These are phyloP conservation scores for Gleditsia sinensis DNA, from an alignment of 306 rosid genomes.

Conservation along the genomic window DNA sequence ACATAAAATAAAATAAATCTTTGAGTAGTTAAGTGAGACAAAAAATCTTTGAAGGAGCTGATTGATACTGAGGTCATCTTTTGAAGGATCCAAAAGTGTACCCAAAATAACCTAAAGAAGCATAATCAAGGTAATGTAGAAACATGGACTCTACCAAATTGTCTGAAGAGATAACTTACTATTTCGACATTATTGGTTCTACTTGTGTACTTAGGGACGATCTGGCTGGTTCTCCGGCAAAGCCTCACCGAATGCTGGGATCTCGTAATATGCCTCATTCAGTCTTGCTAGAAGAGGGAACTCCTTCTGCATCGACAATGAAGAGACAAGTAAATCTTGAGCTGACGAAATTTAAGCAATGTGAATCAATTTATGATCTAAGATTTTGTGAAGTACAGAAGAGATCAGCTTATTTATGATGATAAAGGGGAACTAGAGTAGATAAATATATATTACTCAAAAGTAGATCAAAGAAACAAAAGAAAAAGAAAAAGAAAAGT, in stretches of 20 bases:
- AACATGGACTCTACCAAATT: background rate
- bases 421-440: background rate
- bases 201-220: conserved; percentile 27
- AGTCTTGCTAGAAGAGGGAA: conserved; percentile 68
- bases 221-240: conserved; percentile 79
- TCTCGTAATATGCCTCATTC: conserved; percentile 56
- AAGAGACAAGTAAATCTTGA: conserved; percentile 11
- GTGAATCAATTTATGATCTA: background rate
- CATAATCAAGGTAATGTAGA: conserved; percentile 5
- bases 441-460: background rate
- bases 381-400: background rate
- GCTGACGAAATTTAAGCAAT: conserved; percentile 30
- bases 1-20: too few relatives aligned
- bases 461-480: background rate
- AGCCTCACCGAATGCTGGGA: conserved; percentile 68
- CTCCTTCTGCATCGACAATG: conserved; percentile 51
- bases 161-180: conserved; percentile 19
- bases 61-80: too few relatives aligned
- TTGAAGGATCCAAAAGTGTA: background rate
- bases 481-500: background rate
- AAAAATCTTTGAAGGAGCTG: too few relatives aligned
- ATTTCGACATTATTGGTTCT: conserved; percentile 31
- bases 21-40: too few relatives aligned
- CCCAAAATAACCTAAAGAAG: background rate
- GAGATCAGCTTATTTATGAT: background rate